These are phyloP conservation scores for Sungouiozyma intestinalis DNA, from an alignment of 805 yeast species.

Conservation along the genomic window DNA sequence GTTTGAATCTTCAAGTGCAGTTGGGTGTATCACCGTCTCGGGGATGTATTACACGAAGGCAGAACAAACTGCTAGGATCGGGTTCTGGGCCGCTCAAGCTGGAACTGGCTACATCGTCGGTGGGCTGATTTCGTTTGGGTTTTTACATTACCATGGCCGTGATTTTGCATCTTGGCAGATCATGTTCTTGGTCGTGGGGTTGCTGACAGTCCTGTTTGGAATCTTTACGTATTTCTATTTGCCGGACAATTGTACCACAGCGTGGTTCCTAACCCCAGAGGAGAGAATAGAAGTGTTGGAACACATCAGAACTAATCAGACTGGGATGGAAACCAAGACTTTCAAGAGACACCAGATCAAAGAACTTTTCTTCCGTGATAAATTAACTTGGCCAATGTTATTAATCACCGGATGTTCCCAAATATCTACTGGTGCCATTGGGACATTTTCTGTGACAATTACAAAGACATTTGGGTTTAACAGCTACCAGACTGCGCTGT, in stretches of 20 bases:
- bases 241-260: slow-evolving; percentile 40
- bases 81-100: slow-evolving; percentile 48
- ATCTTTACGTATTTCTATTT: slow-evolving; percentile 32
- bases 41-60: slow-evolving; percentile 52
- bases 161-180: slow-evolving; percentile 49
- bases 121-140: slow-evolving; percentile 40
- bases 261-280: slow-evolving; percentile 31
- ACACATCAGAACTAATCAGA: slow-evolving; percentile 38
- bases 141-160: slow-evolving; percentile 39
- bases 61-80: slow-evolving; percentile 44
- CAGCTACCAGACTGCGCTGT: slow-evolving; percentile 34
- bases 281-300: slow-evolving; percentile 39
- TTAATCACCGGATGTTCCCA: slow-evolving; percentile 37
- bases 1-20: slow-evolving; percentile 46
- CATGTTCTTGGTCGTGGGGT: slow-evolving; percentile 46
- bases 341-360: slow-evolving; percentile 36
- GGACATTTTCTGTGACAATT: slow-evolving; percentile 43
- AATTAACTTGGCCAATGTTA: slow-evolving; percentile 41
- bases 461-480: slow-evolving; percentile 44
- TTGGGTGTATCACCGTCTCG: slow-evolving; percentile 46
- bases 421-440: slow-evolving; percentile 42
- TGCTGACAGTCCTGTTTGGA: slow-evolving; percentile 43
- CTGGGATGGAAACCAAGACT: slow-evolving; percentile 41
- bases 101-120: slow-evolving; percentile 41
- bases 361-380: slow-evolving; percentile 38